Base-by-base conservation (phyloP, 768 basidiomycete species). In the Leucocoprinus birnbaumii region DNA sequence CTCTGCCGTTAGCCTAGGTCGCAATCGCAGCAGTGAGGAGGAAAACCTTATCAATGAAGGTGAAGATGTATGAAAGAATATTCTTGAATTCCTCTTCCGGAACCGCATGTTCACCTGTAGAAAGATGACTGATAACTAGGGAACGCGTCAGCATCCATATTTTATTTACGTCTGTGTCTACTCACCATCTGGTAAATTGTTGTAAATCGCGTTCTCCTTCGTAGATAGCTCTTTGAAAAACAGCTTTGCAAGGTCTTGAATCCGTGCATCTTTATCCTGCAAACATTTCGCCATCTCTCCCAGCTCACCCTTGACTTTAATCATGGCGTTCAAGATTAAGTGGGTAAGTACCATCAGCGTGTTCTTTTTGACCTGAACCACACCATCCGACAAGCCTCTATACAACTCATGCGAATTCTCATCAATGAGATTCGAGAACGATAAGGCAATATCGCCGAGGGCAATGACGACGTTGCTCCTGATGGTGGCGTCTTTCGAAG, bases 231-330 rank as follows among this genome's bases (percentile, higher is more conserved):
- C 95, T 19, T 84, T 89, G 77, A 99, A 99, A 84, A 99, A 99
- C 48, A 99, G 68, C 70, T 94, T 96, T n/a, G 97, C 96, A 37
- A 99, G 79, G 63, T 98, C 96, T 16, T 90, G 83, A 56, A 99
- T 89, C 13, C 96, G 73, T 44, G 78, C 78, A 55, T 98, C 96
- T 21, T 82, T 77, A 68, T 98, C 96, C 72, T 98, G 94, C 6
- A 98, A 72, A 66, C 97, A 98, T 71, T 99, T 98, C n/a, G 96
- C 97, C 96, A 99, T 98, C 78, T 99, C 97, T 16, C 97, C 97
- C 6, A 99, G 78, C 67, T 99, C 96, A 1, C 97, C 97, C 72
- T 99, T 98, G 62, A 98, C 95, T 71, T 98, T 99, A 80, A 99
- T 91, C 97, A 98, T 98, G 2, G 96, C 96, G 63, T 98, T 98